phyloP scores from a whole-genome alignment of 306 rosid species.

The Cicer pinnatifidum region DNA sequence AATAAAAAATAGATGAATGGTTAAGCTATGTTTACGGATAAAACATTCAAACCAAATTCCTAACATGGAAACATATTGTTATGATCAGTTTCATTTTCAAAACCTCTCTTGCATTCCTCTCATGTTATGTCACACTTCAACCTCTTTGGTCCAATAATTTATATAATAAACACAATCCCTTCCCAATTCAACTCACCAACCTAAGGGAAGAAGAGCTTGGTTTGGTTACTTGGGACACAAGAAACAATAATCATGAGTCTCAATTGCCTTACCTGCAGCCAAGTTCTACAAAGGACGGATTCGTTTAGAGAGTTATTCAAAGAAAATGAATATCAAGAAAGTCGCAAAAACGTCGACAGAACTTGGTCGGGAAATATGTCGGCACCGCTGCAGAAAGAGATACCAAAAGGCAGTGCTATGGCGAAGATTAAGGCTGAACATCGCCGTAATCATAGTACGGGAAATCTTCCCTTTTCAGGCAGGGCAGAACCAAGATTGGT shows the following conservation, averaged over 20 bases:
- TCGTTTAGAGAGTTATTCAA: constrained; percentile 40
- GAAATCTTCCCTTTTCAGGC: constrained; percentile 44
- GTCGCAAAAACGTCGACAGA: constrained; percentile 44
- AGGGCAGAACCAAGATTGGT: constrained; percentile 54
- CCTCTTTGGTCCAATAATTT: constrained; percentile 21
- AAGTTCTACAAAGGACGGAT: constrained; percentile 56
- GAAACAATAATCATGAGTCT: constrained; percentile 56
- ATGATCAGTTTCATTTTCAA: constrained; percentile 24
- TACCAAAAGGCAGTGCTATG: not conserved
- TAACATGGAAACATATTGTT: constrained; percentile 40
- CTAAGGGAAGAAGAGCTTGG: constrained; percentile 26
- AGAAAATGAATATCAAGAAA: constrained; percentile 35
- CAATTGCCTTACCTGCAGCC: constrained; percentile 65
- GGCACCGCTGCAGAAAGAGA: constrained; percentile 9
- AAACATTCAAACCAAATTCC: constrained; percentile 32
- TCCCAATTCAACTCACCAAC: constrained; percentile 26
- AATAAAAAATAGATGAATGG: constrained; percentile 31
- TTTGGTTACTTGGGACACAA: constrained; percentile 43
- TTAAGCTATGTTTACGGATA: constrained; percentile 49
- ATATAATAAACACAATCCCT: constrained; percentile 48
- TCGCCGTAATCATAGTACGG: constrained; percentile 52
- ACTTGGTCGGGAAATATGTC: constrained; percentile 64
- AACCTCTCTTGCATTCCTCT: constrained; percentile 22
- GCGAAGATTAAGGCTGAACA: constrained; percentile 42
- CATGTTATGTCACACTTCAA: constrained; percentile 30